Percentiles rank a stretch among this genome's conserved stretches.
phyloP scores from a whole-genome alignment of 2,329 filamentous ascomycete species.

The Sporothrix euskadiensis region DNA sequence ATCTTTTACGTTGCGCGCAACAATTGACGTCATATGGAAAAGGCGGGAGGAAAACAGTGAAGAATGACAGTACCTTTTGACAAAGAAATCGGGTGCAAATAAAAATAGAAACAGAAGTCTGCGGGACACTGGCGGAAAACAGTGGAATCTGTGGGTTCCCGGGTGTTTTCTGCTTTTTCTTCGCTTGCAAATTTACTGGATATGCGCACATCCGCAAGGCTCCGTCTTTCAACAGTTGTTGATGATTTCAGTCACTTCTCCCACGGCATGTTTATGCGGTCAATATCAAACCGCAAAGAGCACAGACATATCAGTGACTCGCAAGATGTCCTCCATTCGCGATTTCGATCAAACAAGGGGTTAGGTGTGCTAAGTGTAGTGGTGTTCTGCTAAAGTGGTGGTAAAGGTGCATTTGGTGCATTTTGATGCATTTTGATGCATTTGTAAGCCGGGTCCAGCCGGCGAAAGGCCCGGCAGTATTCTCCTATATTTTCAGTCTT shows the following conservation, averaged over 20 bases:
- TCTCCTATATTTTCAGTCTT: not conserved
- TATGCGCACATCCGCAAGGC: not conserved
- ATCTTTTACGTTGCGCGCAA: not conserved
- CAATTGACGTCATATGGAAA: not conserved
- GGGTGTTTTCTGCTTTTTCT: not conserved
- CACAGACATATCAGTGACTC: not conserved
- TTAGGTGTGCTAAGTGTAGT: not conserved
- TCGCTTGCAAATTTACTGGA: not conserved
- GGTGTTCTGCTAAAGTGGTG: not conserved
- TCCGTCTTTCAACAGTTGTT: not conserved
- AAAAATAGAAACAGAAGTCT: not conserved
- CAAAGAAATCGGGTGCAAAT: not conserved
- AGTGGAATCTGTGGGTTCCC: constrained; percentile 2
- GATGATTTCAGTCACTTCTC: not conserved
- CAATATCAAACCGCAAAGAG: not conserved
- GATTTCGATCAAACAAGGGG: not conserved
- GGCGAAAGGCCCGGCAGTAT: not conserved
- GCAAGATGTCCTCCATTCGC: not conserved
- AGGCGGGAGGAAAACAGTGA: not conserved
- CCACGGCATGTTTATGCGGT: not conserved
- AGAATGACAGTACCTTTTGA: not conserved
- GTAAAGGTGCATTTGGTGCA: not conserved
- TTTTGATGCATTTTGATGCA: not conserved
- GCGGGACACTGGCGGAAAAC: not conserved
- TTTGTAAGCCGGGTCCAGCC: constrained; percentile 16